Percentiles rank a stretch among this genome's conserved stretches.
Conservation (phyloP, 1,139 yeast genomes). For the Pneumocystis jirovecii region DNA sequence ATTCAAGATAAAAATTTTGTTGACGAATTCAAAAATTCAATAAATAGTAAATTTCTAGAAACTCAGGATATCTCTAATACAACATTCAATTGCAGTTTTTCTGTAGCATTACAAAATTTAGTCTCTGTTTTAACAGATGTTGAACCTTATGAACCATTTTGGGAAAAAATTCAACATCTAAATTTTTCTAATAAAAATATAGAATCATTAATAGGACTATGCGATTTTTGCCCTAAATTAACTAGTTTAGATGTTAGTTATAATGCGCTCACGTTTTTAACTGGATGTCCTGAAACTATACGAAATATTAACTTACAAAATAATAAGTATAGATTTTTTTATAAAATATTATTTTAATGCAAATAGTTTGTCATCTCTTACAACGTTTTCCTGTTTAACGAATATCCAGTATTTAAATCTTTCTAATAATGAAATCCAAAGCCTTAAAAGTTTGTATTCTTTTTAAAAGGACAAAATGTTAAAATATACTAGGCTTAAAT, state of each 20-base stretch:
- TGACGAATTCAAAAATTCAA: neutral
- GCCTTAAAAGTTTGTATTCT: slow-evolving; percentile 13
- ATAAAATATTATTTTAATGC: neutral
- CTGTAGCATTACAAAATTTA: slow-evolving; percentile 18
- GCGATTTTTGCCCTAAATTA: slow-evolving; percentile 26
- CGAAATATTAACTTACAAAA: slow-evolving; percentile 19
- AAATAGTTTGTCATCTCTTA: slow-evolving; percentile 20
- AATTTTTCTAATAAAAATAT: slow-evolving; percentile 22
- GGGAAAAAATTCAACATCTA: slow-evolving; percentile 25
- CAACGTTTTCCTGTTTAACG: slow-evolving; percentile 20
- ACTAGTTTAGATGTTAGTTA: slow-evolving; percentile 21
- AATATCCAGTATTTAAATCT: slow-evolving; percentile 24
- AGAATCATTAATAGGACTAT: slow-evolving; percentile 23
- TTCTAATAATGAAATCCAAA: slow-evolving; percentile 23
- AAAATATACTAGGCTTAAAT: slow-evolving; percentile 20
- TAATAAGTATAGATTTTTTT: slow-evolving; percentile 16
- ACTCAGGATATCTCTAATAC: neutral
- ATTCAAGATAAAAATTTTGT: slow-evolving; percentile 1
- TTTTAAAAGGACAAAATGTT: neutral
- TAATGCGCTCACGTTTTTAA: slow-evolving; percentile 24
- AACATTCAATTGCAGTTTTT: slow-evolving; percentile 11
- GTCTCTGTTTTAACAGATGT: slow-evolving; percentile 23
- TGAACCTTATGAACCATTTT: slow-evolving; percentile 23
- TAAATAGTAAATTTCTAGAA: neutral
- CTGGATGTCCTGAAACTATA: slow-evolving; percentile 25